Evolutionary conservation across 495 filamentous ascomycete species (phyloP), one percentile per base, ranked within the genome.

Genomic region (Penicillium cosmopolitanum): DNA sequence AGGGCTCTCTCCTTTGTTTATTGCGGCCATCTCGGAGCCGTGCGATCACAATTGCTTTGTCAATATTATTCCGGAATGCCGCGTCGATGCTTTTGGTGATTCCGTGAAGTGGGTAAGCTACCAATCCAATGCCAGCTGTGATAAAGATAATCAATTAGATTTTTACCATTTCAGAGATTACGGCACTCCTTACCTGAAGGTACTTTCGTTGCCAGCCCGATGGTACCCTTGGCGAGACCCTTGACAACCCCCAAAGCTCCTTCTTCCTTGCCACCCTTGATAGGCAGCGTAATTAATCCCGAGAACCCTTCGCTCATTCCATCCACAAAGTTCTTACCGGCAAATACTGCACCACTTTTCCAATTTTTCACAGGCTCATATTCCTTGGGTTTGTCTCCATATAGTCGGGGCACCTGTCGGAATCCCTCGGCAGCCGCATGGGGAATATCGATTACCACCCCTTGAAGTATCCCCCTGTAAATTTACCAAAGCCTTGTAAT

Each of bases 281-380:
- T 75, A 0, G 92, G 90, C 34, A 91, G 85, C 1, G 73, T 73
- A 12, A 91, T 81, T 1, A 95, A 66, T 0, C 89, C 92, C 0
- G 87, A 89, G 52, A 88, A 75, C 25, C 89, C 92, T 61, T 93
- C 89, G 40, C 85, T 85, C 53, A 93, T 80, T 0, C 91, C 91
- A 55, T 87, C 84, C 0, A 75, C 71, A 47, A 96, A 88, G 61
- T 88, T 90, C 61, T 83, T 78, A 4, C 67, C 57, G 3, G 64
- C 77, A 2, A 70, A 71, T 4, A 61, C 31, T 5, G 67, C 62
- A 1, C 77, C 77, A 9, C 66, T 69, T 54, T 73, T 73, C 68
- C 70, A 79, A 40, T 77, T 76, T 1, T 55, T 57, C 12, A 4
- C 15, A 4, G 67, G 52, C 5, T 63, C 65, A 25, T 75, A 65